Evolutionary conservation across 1,139 yeast genomes (phyloP).

Genomic region (Yamadazyma atmosphaerica): DNA sequence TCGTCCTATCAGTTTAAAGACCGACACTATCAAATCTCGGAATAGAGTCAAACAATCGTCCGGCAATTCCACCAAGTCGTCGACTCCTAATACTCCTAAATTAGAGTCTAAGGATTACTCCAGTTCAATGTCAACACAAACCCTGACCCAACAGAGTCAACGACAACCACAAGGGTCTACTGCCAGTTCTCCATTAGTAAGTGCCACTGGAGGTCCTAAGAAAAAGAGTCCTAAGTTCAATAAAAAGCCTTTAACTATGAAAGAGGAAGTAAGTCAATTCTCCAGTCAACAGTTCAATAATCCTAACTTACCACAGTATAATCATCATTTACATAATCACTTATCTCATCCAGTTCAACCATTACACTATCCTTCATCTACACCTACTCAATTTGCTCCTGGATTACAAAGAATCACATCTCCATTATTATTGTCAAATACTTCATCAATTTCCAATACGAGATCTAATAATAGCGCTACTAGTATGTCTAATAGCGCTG

Average conservation of each 20-base stretch:
- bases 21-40: constrained; percentile 88
- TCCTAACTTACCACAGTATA: constrained; percentile 11
- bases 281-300: constrained; percentile 12
- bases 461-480: constrained; percentile 17
- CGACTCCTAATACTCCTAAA: constrained; percentile 48
- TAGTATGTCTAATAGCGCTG: constrained; percentile 14
- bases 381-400: constrained; percentile 71
- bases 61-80: constrained; percentile 26
- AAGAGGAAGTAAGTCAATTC: constrained; percentile 3
- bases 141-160: constrained; percentile 1
- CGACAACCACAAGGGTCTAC: constrained; percentile 4
- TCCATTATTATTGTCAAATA: constrained; percentile 54
- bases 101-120: constrained; percentile 39
- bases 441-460: constrained; percentile 41
- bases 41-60: constrained; percentile 62
- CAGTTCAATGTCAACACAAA: too few relatives aligned
- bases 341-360: constrained; percentile 46
- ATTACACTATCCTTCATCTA: constrained; percentile 64
- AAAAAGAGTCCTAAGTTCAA: constrained; percentile 36
- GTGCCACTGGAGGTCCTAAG: constrained; percentile 4
- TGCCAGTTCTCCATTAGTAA: constrained; percentile 7
- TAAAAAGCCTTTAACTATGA: constrained; percentile 16
- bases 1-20: constrained; percentile 85
- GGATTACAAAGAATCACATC: constrained; percentile 64
- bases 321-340: constrained; percentile 17